These are phyloP conservation scores for Rhodotorula sp. DNA, from an alignment of 1,284 basidiomycete species.

Conservation along the genomic window DNA sequence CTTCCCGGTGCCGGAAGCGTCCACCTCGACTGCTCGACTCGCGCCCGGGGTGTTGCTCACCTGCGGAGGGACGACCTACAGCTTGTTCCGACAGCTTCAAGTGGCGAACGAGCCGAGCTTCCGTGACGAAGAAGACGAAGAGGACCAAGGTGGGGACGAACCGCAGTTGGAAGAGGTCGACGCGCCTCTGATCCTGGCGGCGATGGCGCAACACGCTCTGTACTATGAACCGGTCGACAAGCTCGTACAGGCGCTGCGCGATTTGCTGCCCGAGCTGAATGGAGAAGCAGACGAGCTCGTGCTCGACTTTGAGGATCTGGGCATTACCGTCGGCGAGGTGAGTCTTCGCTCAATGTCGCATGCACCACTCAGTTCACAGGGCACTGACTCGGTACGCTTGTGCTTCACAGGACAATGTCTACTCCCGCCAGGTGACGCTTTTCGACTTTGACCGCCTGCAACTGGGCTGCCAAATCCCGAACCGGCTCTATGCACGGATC, in stretches of 20 bases:
- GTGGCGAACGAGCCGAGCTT: background rate
- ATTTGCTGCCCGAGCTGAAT: slow-evolving; percentile 16
- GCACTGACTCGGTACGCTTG: background rate
- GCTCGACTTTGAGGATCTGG: slow-evolving; percentile 37
- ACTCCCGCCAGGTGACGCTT: slow-evolving; percentile 37
- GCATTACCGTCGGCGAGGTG: slow-evolving; percentile 38
- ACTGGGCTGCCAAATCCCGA: slow-evolving; percentile 40
- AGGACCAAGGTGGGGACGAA: background rate
- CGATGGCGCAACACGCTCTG: slow-evolving; percentile 22
- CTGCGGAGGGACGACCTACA: slow-evolving; percentile 14
- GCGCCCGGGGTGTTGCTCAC: slow-evolving; percentile 26
- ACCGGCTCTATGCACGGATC: slow-evolving; percentile 37
- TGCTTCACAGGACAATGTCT: slow-evolving; percentile 41
- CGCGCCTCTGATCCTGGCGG: slow-evolving; percentile 17
- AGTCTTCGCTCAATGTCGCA: background rate
- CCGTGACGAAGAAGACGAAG: background rate
- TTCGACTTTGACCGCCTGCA: slow-evolving; percentile 44
- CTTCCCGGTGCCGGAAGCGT: background rate
- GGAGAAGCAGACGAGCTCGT: slow-evolving; percentile 30
- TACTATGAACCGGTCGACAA: slow-evolving; percentile 36
- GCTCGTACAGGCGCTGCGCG: slow-evolving; percentile 27
- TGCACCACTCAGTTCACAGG: background rate
- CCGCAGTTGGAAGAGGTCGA: background rate
- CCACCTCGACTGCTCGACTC: background rate
- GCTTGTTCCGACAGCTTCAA: slow-evolving; percentile 20